Conservation (phyloP, 1,139 yeast genomes). For the Saccharomyces pastorianus region DNA sequence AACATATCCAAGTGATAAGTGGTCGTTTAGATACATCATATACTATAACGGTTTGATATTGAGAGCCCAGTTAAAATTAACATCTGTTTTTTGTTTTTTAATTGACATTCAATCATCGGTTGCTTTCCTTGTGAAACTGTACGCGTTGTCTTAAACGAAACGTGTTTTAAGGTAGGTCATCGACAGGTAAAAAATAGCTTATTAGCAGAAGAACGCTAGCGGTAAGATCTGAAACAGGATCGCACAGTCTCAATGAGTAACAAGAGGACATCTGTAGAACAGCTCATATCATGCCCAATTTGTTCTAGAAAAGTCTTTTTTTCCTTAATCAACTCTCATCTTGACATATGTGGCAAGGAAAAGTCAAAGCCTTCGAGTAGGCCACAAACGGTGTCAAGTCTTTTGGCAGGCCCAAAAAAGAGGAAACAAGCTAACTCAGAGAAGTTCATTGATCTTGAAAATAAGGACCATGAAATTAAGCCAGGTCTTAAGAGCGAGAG, state of each 20-base stretch:
- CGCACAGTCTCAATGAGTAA: neutral
- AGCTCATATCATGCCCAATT: constrained; percentile 27
- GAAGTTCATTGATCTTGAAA: constrained; percentile 9
- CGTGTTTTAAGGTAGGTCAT: neutral
- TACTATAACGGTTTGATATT: neutral
- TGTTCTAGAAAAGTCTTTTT: constrained; percentile 23
- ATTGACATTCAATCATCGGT: neutral
- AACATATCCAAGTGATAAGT: neutral
- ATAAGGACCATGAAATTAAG: constrained; percentile 3
- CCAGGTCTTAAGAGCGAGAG: constrained; percentile 1
- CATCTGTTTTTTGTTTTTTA: neutral
- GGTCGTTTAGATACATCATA: neutral
- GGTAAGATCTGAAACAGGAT: neutral
- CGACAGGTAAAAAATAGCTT: neutral
- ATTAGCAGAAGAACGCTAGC: neutral
- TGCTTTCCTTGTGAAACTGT: neutral
- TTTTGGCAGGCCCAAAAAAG: constrained; percentile 10
- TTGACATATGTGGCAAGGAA: constrained; percentile 22
- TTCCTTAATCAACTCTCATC: constrained; percentile 24
- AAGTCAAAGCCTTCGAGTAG: constrained; percentile 5
- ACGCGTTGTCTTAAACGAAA: neutral
- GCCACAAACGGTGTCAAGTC: constrained; percentile 14
- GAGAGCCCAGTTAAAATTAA: neutral
- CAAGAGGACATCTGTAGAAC: constrained; percentile 10
- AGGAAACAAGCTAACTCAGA: constrained; percentile 12